Conservation (phyloP, 1,139 yeast species). For the Wickerhamiella infanticola region DNA sequence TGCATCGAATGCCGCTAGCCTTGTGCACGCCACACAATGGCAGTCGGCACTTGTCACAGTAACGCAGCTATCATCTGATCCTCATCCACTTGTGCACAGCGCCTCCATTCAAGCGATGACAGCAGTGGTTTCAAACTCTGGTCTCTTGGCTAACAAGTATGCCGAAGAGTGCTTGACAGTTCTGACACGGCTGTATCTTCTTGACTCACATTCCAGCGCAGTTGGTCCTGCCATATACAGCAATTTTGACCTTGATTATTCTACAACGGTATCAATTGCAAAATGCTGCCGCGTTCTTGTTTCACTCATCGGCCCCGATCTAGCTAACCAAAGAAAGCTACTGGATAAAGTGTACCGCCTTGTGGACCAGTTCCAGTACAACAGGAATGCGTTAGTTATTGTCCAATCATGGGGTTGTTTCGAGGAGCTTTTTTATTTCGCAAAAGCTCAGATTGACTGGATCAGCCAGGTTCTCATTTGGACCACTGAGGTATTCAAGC, state of each 20-base stretch:
- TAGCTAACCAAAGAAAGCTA: slow-evolving; percentile 19
- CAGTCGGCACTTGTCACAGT: background rate
- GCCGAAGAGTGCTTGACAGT: slow-evolving; percentile 33
- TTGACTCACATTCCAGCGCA: slow-evolving; percentile 41
- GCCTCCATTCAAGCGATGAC: slow-evolving; percentile 51
- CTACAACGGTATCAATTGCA: slow-evolving; percentile 28
- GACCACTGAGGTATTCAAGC: slow-evolving; percentile 7
- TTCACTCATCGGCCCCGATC: slow-evolving; percentile 36
- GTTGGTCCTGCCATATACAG: slow-evolving; percentile 30
- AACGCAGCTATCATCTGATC: slow-evolving; percentile 51
- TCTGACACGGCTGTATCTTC: slow-evolving; percentile 32
- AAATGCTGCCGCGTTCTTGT: slow-evolving; percentile 30
- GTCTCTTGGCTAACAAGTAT: slow-evolving; percentile 32
- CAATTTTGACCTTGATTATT: slow-evolving; percentile 32
- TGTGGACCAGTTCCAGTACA: slow-evolving; percentile 19
- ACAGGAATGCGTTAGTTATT: slow-evolving; percentile 13
- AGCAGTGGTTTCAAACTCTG: slow-evolving; percentile 39
- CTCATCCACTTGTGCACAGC: slow-evolving; percentile 69
- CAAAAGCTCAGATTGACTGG: slow-evolving; percentile 17
- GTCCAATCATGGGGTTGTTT: slow-evolving; percentile 10
- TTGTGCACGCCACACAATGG: background rate
- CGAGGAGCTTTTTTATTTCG: slow-evolving; percentile 16
- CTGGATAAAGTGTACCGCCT: slow-evolving; percentile 16
- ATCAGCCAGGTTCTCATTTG: slow-evolving; percentile 18
- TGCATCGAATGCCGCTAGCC: slow-evolving; percentile 1